Evolutionary conservation across 2,329 filamentous ascomycete genomes (phyloP).

Genomic region (Blastomyces emzantsi): DNA sequence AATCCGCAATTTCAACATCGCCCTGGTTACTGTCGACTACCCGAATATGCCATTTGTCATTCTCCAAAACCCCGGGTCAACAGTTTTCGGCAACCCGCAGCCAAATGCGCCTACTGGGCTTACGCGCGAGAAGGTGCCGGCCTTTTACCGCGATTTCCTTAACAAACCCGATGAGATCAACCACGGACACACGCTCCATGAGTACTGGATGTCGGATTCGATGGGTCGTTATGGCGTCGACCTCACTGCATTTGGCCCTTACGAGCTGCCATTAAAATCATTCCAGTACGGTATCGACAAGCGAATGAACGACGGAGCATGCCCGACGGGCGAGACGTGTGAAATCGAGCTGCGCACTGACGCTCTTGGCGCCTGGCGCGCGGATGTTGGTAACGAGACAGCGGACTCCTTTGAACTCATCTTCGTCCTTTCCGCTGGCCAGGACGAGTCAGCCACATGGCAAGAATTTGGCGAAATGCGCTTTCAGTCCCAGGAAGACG

Average conservation of each 20-base stretch:
- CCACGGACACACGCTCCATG: slow-evolving; percentile 16
- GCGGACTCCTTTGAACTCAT: slow-evolving; percentile 16
- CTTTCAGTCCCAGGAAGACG: slow-evolving; percentile 14
- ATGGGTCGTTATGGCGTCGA: slow-evolving; percentile 17
- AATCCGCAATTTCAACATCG: slow-evolving; percentile 17
- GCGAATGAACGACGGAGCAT: slow-evolving; percentile 13
- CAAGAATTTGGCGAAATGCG: slow-evolving; percentile 18
- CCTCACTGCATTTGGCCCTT: slow-evolving; percentile 16
- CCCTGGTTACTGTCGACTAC: slow-evolving; percentile 16
- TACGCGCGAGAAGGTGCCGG: slow-evolving; percentile 12
- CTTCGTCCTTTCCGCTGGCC: slow-evolving; percentile 17
- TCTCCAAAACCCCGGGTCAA: slow-evolving; percentile 11
- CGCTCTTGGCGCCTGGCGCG: slow-evolving; percentile 16
- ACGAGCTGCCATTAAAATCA: slow-evolving; percentile 14
- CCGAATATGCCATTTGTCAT: slow-evolving; percentile 13
- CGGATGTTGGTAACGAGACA: slow-evolving; percentile 14
- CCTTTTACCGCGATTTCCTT: slow-evolving; percentile 17
- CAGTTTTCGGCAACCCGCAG: slow-evolving; percentile 16
- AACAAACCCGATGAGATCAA: slow-evolving; percentile 17
- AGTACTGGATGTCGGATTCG: slow-evolving; percentile 18
- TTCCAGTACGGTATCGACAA: slow-evolving; percentile 15
- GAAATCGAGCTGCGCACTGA: slow-evolving; percentile 14
- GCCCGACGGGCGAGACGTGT: slow-evolving; percentile 12
- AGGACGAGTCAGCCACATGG: slow-evolving; percentile 17
- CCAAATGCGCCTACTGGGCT: slow-evolving; percentile 13